Conservation (phyloP, 768 basidiomycete species). For the Tylopilus cervinicoccineus region DNA sequence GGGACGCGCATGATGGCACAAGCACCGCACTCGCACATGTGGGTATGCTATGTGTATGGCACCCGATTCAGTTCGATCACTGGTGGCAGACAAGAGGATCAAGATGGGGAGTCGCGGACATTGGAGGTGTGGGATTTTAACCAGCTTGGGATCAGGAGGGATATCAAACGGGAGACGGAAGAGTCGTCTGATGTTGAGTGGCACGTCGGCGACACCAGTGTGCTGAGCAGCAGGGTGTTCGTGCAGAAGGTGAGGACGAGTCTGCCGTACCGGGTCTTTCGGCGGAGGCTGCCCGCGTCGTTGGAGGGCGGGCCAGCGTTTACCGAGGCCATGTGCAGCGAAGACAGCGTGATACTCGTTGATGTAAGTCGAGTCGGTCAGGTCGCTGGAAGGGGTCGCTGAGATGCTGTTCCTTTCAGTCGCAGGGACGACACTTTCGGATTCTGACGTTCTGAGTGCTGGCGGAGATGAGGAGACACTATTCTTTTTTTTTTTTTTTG, state of each 20-base stretch:
- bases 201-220: conserved; percentile 24
- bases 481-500: not conserved
- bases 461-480: not conserved
- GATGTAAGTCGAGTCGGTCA: conserved; percentile 31
- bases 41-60: conserved; percentile 60
- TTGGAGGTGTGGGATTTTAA: conserved; percentile 53
- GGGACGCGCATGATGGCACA: conserved; percentile 42
- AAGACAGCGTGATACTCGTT: conserved; percentile 53
- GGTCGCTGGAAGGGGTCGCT: not conserved
- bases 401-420: conserved; percentile 5
- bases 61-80: conserved; percentile 37
- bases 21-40: conserved; percentile 38
- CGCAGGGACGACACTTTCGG: conserved; percentile 23
- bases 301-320: conserved; percentile 9
- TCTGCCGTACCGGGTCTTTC: conserved; percentile 43
- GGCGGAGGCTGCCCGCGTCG: conserved; percentile 17
- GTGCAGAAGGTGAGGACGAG: conserved; percentile 37
- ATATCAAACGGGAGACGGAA: conserved; percentile 3
- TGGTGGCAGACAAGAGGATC: conserved; percentile 7
- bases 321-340: conserved; percentile 47
- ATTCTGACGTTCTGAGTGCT: conserved; percentile 26
- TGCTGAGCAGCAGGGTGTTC: conserved; percentile 37
- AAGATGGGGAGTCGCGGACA: conserved; percentile 13
- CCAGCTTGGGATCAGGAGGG: conserved; percentile 35
- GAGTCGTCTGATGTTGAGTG: conserved; percentile 16